phyloP scores from a whole-genome alignment of 306 rosid species.

The Pyrus communis region DNA sequence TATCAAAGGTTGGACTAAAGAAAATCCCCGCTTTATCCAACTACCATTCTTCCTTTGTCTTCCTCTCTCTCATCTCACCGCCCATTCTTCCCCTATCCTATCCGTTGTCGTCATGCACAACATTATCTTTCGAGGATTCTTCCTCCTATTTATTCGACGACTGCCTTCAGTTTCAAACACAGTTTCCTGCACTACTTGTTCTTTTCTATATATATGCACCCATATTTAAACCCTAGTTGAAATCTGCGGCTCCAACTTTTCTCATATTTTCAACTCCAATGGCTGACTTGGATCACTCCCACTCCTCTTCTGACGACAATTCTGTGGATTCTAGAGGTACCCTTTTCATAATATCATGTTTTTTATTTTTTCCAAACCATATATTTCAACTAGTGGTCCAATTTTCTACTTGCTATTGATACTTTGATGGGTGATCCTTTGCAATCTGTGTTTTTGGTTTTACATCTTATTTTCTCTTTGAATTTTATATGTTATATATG shows the following conservation, averaged over 20 bases:
- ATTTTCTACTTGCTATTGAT: background rate
- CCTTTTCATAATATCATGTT: constrained; percentile 11
- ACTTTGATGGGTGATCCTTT: background rate
- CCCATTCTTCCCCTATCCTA: constrained; percentile 11
- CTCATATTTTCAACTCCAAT: constrained; percentile 23
- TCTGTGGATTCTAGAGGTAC: constrained; percentile 54
- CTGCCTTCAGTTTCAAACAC: constrained; percentile 19
- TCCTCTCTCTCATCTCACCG: background rate
- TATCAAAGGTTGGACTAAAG: constrained; percentile 29
- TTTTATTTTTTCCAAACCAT: background rate
- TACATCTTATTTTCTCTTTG: background rate
- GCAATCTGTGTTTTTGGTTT: background rate
- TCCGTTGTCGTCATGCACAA: background rate
- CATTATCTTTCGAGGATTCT: background rate
- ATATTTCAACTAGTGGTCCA: background rate
- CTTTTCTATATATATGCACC: background rate
- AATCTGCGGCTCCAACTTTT: constrained; percentile 10
- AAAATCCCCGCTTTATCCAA: constrained; percentile 18
- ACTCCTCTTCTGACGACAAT: constrained; percentile 37
- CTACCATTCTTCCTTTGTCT: constrained; percentile 53
- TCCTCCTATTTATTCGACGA: constrained; percentile 32
- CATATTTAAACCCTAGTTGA: background rate
- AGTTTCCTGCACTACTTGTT: background rate
- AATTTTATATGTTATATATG: background rate
- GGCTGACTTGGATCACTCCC: constrained; percentile 52